phyloP scores from a whole-genome alignment of 2,329 filamentous ascomycete genomes.

The Sclerotinia spermophila region DNA sequence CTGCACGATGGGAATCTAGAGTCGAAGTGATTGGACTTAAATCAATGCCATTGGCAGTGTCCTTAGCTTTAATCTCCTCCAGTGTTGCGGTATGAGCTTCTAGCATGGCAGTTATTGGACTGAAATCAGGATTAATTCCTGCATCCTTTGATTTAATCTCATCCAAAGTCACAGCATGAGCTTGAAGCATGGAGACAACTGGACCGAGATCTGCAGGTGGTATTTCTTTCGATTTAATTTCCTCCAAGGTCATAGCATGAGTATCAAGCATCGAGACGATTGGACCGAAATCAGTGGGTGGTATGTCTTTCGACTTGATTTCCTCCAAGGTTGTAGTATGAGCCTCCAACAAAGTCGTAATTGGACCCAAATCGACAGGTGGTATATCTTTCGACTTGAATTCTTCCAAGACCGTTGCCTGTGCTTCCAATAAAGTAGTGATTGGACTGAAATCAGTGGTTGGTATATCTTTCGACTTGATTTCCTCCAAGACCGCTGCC shows the following conservation, averaged over 20 bases:
- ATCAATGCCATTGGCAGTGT: not conserved
- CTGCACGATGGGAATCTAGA: conserved; percentile 11
- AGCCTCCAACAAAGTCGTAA: conserved; percentile 14
- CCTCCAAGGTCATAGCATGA: conserved; percentile 16
- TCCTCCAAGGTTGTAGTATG: conserved; percentile 17
- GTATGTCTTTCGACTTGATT: conserved; percentile 19
- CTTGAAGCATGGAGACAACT: not conserved
- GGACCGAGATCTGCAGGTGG: not conserved
- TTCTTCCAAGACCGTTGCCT: conserved; percentile 16
- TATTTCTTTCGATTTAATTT: not conserved
- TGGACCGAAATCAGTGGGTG: not conserved
- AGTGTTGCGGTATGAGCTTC: conserved; percentile 22
- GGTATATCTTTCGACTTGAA: conserved; percentile 23
- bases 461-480: conserved; percentile 24
- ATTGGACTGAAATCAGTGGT: not conserved
- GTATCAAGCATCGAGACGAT: conserved; percentile 13
- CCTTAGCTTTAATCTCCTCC: conserved; percentile 22
- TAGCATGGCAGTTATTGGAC: conserved; percentile 14
- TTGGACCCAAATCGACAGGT: too few relatives aligned
- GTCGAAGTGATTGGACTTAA: conserved; percentile 7
- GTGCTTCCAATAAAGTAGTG: conserved; percentile 16
- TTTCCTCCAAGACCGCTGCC: conserved; percentile 11
- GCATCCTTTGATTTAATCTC: not conserved
- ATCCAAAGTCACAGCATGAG: not conserved
- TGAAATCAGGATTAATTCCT: not conserved